A percentile compares a stretch with the other conserved stretches of the same genome.
phyloP scores from a whole-genome alignment of 192 early-diverging fungal species.

The Gigaspora rosea region DNA sequence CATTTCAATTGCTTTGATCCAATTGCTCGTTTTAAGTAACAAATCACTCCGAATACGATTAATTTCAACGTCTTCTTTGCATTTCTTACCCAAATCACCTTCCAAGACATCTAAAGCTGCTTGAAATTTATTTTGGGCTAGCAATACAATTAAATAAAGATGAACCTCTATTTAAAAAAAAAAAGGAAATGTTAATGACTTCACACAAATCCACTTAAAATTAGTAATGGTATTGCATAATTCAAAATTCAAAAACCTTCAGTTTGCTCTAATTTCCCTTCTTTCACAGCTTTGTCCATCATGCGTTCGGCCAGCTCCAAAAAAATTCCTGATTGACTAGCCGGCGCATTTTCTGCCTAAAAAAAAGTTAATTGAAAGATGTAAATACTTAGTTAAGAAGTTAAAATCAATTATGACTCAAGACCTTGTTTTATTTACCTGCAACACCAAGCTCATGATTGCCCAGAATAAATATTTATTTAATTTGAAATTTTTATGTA shows the following conservation, averaged over 20 bases:
- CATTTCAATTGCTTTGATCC: constrained; percentile 35
- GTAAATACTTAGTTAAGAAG: neutral
- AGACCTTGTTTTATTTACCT: constrained; percentile 46
- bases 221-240: neutral
- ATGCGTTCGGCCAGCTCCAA: constrained; percentile 80
- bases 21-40: constrained; percentile 51
- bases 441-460: constrained; percentile 75
- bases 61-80: constrained; percentile 76
- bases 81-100: constrained; percentile 59
- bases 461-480: constrained; percentile 88
- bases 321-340: constrained; percentile 49
- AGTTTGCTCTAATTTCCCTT: constrained; percentile 62
- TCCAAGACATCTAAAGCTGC: constrained; percentile 69
- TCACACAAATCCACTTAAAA: too few species aligned
- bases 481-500: constrained; percentile 79
- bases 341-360: constrained; percentile 44
- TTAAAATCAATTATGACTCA: neutral
- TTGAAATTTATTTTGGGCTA: constrained; percentile 65
- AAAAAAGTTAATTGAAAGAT: neutral
- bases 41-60: constrained; percentile 58
- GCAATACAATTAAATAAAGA: constrained; percentile 73
- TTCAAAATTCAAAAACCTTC: constrained; percentile 52
- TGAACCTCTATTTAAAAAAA: constrained; percentile 62
- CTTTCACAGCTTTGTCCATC: constrained; percentile 73
- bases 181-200: neutral